Evolutionary conservation across 2,329 filamentous ascomycete species (phyloP).

Genomic region (Verticillium klebahnii): DNA sequence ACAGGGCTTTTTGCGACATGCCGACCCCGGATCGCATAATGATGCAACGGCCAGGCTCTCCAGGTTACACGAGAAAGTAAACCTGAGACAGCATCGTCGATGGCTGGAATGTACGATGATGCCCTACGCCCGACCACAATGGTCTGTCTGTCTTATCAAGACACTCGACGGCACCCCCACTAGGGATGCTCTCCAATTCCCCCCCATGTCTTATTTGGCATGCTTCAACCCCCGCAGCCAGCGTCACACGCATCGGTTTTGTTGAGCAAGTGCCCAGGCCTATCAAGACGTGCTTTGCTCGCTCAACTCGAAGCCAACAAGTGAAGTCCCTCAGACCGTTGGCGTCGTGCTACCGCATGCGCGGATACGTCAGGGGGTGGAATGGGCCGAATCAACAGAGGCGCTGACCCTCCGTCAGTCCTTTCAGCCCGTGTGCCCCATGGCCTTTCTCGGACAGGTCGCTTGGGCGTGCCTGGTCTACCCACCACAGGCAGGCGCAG

Average conservation of each 20-base stretch:
- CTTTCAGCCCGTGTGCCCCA: not conserved
- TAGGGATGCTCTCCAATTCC: not conserved
- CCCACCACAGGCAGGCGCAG: not conserved
- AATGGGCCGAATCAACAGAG: not conserved
- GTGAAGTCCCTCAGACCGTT: not conserved
- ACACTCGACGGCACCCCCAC: not conserved
- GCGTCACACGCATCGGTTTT: not conserved
- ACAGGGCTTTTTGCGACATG: not conserved
- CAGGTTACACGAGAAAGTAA: not conserved
- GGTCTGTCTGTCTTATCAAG: not conserved
- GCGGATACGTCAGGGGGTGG: not conserved
- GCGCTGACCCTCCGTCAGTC: not conserved
- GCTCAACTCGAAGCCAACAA: not conserved
- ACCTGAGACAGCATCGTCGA: not conserved
- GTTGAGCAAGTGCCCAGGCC: not conserved
- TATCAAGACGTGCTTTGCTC: not conserved
- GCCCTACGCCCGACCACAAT: not conserved
- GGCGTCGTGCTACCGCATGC: not conserved
- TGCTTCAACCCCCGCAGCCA: not conserved
- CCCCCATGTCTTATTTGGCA: not conserved
- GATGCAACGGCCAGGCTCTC: not conserved
- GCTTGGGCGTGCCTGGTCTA: not conserved
- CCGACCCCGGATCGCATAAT: not conserved
- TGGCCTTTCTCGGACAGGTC: not conserved
- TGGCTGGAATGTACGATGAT: not conserved